A percentile compares a stretch with the other conserved stretches of the same genome.
Conservation (phyloP, 495 filamentous ascomycete species). For the Aspergillus hancockii region DNA sequence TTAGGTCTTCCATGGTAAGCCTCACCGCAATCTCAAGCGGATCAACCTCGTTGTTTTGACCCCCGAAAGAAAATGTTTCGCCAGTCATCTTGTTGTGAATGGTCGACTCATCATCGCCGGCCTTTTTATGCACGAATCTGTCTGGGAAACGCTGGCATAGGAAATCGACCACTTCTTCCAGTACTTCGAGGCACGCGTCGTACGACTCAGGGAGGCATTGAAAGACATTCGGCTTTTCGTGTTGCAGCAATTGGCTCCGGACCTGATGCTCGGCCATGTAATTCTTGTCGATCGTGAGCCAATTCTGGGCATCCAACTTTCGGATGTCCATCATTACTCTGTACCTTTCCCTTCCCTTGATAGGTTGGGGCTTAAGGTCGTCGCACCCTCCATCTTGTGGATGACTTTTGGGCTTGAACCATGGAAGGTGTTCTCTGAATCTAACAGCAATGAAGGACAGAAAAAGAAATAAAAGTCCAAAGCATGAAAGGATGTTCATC, state of each 20-base stretch:
- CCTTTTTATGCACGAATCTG: conserved; percentile 41
- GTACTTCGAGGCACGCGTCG: conserved; percentile 50
- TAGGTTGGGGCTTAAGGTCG: conserved; percentile 45
- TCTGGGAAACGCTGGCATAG: conserved; percentile 49
- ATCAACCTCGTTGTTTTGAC: conserved; percentile 33
- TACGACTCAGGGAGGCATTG: conserved; percentile 52
- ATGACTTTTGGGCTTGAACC: conserved; percentile 13
- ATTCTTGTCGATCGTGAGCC: conserved; percentile 55
- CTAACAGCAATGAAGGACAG: conserved; percentile 41
- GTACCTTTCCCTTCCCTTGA: conserved; percentile 46
- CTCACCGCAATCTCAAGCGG: conserved; percentile 58
- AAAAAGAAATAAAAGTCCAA: conserved; percentile 38
- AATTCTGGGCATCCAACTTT: conserved; percentile 51
- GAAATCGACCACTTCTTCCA: conserved; percentile 53
- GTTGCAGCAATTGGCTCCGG: conserved; percentile 42
- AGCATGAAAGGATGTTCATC: conserved; percentile 41
- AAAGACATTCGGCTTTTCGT: conserved; percentile 45
- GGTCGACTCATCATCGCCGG: conserved; percentile 27
- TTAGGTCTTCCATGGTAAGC: conserved; percentile 60
- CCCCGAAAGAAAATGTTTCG: conserved; percentile 45
- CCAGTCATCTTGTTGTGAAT: conserved; percentile 52
- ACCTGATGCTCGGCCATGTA: conserved; percentile 52
- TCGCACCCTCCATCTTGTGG: conserved; percentile 14
- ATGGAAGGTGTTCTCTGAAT: conserved; percentile 12
- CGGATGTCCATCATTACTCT: conserved; percentile 57